These are phyloP conservation scores for Anastatica hierochuntica DNA, from an alignment of 345 rosid species.

Conservation along the genomic window DNA sequence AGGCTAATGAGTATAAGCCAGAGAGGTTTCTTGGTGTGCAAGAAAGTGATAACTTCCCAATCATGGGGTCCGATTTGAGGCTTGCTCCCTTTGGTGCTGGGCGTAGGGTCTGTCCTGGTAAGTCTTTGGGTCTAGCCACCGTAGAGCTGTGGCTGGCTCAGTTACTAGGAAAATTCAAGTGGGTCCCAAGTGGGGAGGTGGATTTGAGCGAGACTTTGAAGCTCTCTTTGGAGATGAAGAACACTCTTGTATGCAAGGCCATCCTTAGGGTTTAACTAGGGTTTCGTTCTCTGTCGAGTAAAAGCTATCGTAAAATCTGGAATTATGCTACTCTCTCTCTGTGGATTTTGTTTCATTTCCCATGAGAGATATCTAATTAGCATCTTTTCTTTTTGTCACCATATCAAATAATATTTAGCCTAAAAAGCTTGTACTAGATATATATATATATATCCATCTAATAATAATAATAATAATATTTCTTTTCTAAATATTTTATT, in stretches of 20 bases:
- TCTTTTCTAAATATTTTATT: too few species aligned
- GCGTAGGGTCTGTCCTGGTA: constrained; percentile 64
- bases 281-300: too few species aligned
- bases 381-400: too few species aligned
- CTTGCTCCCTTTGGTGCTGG: constrained; percentile 67
- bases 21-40: constrained; percentile 20
- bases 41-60: constrained; percentile 24
- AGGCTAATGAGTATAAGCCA: constrained; percentile 21
- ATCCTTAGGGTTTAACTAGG: constrained; percentile 13
- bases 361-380: too few species aligned
- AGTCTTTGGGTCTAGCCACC: constrained; percentile 46
- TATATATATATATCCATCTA: too few species aligned
- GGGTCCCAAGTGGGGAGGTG: constrained; percentile 26
- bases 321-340: too few species aligned
- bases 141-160: constrained; percentile 29
- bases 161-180: constrained; percentile 17
- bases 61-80: constrained; percentile 57
- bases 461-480: too few species aligned
- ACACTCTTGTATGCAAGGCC: constrained; percentile 28
- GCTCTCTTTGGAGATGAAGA: constrained; percentile 60
- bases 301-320: too few species aligned
- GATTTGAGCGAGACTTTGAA: constrained; percentile 43
- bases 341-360: too few species aligned
- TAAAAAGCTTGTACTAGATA: too few species aligned
- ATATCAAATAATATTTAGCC: too few species aligned